Conservation (phyloP, 2,329 filamentous ascomycete genomes). For the Fusarium armeniacum region DNA sequence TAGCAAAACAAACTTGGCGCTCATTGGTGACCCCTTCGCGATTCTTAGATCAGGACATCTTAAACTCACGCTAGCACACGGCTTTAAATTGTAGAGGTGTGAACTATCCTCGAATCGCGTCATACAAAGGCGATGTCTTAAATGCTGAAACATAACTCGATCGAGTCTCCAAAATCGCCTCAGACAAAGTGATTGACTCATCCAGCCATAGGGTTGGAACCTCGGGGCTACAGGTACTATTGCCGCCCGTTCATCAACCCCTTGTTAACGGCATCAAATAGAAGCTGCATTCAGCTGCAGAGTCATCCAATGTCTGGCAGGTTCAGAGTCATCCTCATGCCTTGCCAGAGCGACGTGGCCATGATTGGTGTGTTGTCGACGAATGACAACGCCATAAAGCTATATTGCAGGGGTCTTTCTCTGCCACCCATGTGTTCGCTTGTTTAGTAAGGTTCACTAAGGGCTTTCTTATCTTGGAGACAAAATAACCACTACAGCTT, state of each 20-base stretch:
- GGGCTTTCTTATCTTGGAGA: neutral
- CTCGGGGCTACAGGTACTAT: neutral
- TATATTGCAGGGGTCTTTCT: slow-evolving; percentile 20
- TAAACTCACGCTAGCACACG: neutral
- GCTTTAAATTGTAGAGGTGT: neutral
- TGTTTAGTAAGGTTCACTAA: slow-evolving; percentile 31
- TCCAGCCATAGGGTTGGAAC: slow-evolving; percentile 9
- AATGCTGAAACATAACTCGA: slow-evolving; percentile 19
- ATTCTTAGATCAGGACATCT: neutral
- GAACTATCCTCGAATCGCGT: slow-evolving; percentile 2
- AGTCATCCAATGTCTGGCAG: slow-evolving; percentile 24
- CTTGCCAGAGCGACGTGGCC: slow-evolving; percentile 6
- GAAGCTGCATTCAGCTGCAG: slow-evolving; percentile 34
- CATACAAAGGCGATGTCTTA: slow-evolving; percentile 24
- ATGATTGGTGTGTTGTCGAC: slow-evolving; percentile 29
- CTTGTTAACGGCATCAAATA: slow-evolving; percentile 9
- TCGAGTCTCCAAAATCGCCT: slow-evolving; percentile 9
- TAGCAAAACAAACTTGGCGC: neutral
- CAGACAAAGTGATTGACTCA: slow-evolving; percentile 23
- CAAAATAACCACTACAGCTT: slow-evolving; percentile 8
- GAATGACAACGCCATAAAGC: slow-evolving; percentile 36
- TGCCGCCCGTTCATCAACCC: slow-evolving; percentile 20
- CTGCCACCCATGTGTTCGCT: slow-evolving; percentile 22
- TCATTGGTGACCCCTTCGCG: neutral
- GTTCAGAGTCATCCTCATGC: slow-evolving; percentile 26